Evolutionary conservation across 345 rosid species (phyloP).

Genomic region (Gossypium longicalyx): DNA sequence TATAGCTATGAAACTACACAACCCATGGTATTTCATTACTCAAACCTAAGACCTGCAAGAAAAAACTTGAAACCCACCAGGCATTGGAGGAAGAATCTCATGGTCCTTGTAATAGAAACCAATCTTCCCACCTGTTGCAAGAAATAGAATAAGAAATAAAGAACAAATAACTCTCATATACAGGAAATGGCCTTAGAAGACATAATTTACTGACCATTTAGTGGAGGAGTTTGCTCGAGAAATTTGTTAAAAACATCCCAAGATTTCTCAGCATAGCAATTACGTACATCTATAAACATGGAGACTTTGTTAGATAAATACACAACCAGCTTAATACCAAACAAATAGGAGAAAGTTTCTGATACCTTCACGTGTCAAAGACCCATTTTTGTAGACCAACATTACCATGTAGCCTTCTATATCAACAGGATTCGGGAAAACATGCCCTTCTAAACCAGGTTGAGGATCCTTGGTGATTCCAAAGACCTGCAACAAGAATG

Average conservation of each 20-base stretch:
- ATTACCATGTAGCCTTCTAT: conserved; percentile 90
- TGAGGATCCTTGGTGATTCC: conserved; percentile 73
- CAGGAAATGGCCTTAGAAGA: background rate
- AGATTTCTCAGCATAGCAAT: conserved; percentile 58
- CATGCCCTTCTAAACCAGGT: conserved; percentile 84
- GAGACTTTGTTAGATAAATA: background rate
- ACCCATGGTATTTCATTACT: background rate
- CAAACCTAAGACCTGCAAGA: background rate
- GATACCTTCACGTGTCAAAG: conserved; percentile 86
- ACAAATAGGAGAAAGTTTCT: conserved; percentile 2
- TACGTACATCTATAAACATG: conserved; percentile 51
- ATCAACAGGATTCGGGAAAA: conserved; percentile 87
- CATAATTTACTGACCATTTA: conserved; percentile 48
- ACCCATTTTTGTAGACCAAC: conserved; percentile 59
- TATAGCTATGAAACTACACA: background rate
- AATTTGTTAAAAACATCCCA: conserved; percentile 76
- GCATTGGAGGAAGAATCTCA: conserved; percentile 95
- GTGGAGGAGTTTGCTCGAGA: conserved; percentile 68
- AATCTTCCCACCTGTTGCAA: conserved; percentile 69
- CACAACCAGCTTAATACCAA: conserved; percentile 1
- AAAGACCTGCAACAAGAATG: conserved; percentile 54
- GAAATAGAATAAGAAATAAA: conserved; percentile 26
- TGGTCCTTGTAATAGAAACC: conserved; percentile 94
- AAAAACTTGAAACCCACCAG: conserved; percentile 44
- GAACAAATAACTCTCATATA: conserved; percentile 11